A percentile compares a stretch with the other conserved stretches of the same genome.
These are phyloP conservation scores for Fusarium odoratissimum DNA, from an alignment of 2,329 filamentous ascomycete species.

Conservation along the genomic window DNA sequence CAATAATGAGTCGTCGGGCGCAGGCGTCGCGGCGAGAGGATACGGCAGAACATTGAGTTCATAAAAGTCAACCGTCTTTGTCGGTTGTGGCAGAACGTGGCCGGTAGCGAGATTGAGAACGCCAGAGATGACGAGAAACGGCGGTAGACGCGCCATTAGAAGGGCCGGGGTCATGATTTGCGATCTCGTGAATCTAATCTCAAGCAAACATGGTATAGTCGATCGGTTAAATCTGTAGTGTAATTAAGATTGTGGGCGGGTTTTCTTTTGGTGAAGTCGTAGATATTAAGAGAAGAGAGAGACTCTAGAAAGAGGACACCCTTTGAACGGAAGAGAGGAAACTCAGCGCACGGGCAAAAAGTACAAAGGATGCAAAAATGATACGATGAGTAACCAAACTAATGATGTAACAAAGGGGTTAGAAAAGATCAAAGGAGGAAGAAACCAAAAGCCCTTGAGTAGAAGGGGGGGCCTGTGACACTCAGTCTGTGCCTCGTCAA, in stretches of 20 bases:
- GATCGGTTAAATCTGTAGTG: slow-evolving; percentile 6
- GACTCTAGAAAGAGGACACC: slow-evolving; percentile 8
- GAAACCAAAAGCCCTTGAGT: slow-evolving; percentile 28
- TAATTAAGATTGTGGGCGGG: slow-evolving; percentile 11
- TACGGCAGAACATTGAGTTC: slow-evolving; percentile 56
- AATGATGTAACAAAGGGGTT: slow-evolving; percentile 30
- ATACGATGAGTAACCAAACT: slow-evolving; percentile 9
- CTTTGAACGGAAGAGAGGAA: slow-evolving; percentile 15
- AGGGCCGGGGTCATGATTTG: slow-evolving; percentile 44
- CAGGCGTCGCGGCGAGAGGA: slow-evolving; percentile 56
- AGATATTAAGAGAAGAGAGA: slow-evolving; percentile 12
- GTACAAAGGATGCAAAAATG: slow-evolving; percentile 5
- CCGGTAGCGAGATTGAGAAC: slow-evolving; percentile 49
- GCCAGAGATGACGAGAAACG: slow-evolving; percentile 50
- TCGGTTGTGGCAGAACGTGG: slow-evolving; percentile 56
- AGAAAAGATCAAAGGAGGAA: slow-evolving; percentile 29
- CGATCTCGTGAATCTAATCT: slow-evolving; percentile 37
- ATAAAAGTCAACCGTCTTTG: slow-evolving; percentile 51
- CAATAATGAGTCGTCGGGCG: slow-evolving; percentile 49
- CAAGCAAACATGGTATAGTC: slow-evolving; percentile 39
- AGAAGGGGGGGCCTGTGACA: slow-evolving; percentile 26
- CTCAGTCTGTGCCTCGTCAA: slow-evolving; percentile 25
- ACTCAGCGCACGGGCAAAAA: slow-evolving; percentile 10
- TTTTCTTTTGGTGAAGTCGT: slow-evolving; percentile 5
- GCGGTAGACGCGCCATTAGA: slow-evolving; percentile 52